Conservation (phyloP, 2,329 filamentous ascomycete genomes). For the Trichoderma sp. region DNA sequence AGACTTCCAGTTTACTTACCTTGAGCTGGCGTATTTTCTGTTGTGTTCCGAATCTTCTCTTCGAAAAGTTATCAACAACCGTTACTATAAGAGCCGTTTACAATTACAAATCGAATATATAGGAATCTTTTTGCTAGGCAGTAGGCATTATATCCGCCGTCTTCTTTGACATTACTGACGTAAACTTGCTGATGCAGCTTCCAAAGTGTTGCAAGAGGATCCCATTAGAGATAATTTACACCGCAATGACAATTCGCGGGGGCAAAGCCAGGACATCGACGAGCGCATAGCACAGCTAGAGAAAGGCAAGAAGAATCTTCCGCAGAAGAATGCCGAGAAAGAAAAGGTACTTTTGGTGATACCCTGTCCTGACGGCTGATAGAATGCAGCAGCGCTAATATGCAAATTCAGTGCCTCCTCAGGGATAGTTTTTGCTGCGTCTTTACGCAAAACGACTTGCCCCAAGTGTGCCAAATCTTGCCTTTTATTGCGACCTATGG, state of each 20-base stretch:
- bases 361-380: background rate
- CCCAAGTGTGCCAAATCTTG: background rate
- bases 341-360: background rate
- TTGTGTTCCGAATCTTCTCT: background rate
- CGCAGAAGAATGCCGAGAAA: background rate
- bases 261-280: background rate
- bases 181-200: background rate
- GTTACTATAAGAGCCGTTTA: background rate
- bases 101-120: background rate
- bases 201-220: background rate
- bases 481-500: background rate
- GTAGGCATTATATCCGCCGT: background rate
- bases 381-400: background rate
- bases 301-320: background rate
- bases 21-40: background rate
- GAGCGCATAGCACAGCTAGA: background rate
- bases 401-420: background rate
- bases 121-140: background rate
- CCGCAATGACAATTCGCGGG: too few species aligned
- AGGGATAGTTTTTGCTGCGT: background rate
- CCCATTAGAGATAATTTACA: background rate
- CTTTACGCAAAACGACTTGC: background rate
- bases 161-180: background rate
- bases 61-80: background rate
- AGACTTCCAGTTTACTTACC: background rate